Conservation (phyloP, 2,329 filamentous ascomycete species). For the Elsinoe batatas region DNA sequence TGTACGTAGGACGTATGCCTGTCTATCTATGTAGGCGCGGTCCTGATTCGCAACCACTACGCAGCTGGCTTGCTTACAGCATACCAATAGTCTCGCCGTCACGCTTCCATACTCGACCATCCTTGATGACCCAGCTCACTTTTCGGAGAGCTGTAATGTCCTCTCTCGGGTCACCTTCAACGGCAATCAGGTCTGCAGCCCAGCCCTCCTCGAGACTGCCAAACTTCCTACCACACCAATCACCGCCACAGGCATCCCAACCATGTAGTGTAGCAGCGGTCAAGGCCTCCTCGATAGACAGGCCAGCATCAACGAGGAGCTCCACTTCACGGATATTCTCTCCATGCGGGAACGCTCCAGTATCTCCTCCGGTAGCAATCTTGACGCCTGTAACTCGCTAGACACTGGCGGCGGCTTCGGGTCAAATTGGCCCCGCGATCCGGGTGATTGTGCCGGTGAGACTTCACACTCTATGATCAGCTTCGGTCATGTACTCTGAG, state of each 20-base stretch:
- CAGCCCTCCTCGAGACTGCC: slow-evolving; percentile 42
- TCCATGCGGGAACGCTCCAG: slow-evolving; percentile 45
- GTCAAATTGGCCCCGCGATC: too few relatives aligned
- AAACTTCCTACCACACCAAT: slow-evolving; percentile 43
- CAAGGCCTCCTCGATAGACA: slow-evolving; percentile 42
- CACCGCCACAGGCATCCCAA: slow-evolving; percentile 47
- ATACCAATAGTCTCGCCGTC: slow-evolving; percentile 19
- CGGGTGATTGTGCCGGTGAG: too few relatives aligned
- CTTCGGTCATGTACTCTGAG: too few relatives aligned
- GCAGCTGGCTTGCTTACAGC: background rate
- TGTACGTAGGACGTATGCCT: too few relatives aligned
- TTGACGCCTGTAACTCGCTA: slow-evolving; percentile 26
- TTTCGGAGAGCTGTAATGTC: slow-evolving; percentile 36
- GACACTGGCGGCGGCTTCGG: too few relatives aligned
- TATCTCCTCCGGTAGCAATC: slow-evolving; percentile 45
- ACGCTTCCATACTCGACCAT: slow-evolving; percentile 42
- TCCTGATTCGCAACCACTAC: too few relatives aligned
- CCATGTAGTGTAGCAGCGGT: slow-evolving; percentile 43
- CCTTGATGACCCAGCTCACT: slow-evolving; percentile 50
- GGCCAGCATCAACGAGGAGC: slow-evolving; percentile 42
- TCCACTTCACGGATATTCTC: slow-evolving; percentile 46
- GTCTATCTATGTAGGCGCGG: too few relatives aligned
- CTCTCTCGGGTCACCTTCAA: slow-evolving; percentile 36
- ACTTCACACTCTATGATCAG: too few relatives aligned
- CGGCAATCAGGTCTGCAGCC: slow-evolving; percentile 43